These are phyloP conservation scores for Arachnomyces sp. DNA, from an alignment of 2,329 filamentous ascomycete genomes.

Conservation along the genomic window DNA sequence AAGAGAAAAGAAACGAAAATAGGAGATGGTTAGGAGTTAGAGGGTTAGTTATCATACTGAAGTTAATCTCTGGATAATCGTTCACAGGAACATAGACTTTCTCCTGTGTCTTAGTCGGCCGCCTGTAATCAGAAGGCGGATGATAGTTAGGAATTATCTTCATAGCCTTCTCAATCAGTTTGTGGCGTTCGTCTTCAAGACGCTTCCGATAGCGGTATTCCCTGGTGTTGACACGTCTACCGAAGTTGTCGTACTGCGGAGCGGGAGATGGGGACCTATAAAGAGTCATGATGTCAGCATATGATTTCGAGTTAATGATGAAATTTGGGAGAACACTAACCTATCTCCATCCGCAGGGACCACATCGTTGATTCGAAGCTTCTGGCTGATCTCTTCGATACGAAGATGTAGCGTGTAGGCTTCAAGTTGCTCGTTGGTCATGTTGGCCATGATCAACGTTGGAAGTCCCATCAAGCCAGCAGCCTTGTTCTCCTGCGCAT, in stretches of 20 bases:
- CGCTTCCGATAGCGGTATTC: conserved; percentile 98
- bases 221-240: conserved; percentile 97
- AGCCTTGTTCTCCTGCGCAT: conserved; percentile 96
- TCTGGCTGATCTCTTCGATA: conserved; percentile 98
- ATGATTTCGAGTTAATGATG: conserved; percentile 14
- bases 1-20: conserved; percentile 32
- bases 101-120: conserved; percentile 99
- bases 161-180: conserved; percentile 97
- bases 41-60: conserved; percentile 99
- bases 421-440: conserved; percentile 97
- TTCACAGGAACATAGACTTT: conserved; percentile 99
- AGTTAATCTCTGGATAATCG: conserved; percentile 99
- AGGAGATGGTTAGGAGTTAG: conserved; percentile 65
- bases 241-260: conserved; percentile 98
- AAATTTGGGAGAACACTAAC: conserved; percentile 48
- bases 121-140: conserved; percentile 94
- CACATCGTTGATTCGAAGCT: conserved; percentile 97
- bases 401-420: conserved; percentile 93
- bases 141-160: conserved; percentile 99
- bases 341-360: conserved; percentile 93
- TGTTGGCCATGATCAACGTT: conserved; percentile 91
- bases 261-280: conserved; percentile 85
- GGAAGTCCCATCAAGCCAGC: conserved; percentile 95
- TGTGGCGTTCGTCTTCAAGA: conserved; percentile 97
- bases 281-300: conserved; percentile 9